phyloP scores from a whole-genome alignment of 139 green algal species.

The Micractinium conductrix region DNA sequence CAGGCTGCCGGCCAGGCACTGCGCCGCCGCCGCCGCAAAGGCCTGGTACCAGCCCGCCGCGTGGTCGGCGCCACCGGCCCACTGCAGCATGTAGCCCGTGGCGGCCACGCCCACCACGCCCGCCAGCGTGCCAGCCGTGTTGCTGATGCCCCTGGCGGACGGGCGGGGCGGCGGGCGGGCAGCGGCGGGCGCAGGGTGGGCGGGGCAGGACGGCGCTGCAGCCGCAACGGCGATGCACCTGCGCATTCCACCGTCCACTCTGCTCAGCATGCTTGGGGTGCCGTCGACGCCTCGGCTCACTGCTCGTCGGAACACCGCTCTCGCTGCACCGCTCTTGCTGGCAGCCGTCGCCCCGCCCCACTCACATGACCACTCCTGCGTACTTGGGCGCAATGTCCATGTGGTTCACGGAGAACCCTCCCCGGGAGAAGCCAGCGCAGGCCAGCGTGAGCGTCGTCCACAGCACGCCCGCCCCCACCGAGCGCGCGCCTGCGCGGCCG shows the following conservation, averaged over 20 bases:
- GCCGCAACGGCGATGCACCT: no score
- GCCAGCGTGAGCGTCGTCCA: constrained; percentile 60
- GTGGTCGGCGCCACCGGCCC: constrained; percentile 51
- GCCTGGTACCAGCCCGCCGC: constrained; percentile 78
- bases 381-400: constrained; percentile 98
- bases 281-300: no score
- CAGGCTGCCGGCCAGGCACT: constrained; percentile 69
- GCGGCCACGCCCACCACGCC: constrained; percentile 92
- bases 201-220: no score
- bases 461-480: constrained; percentile 42
- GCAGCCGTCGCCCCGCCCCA: no score
- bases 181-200: neutral
- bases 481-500: constrained; percentile 25
- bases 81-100: constrained; percentile 89
- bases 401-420: constrained; percentile 97
- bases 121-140: constrained; percentile 84
- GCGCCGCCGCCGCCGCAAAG: constrained; percentile 60
- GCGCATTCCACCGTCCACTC: no score
- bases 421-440: constrained; percentile 74
- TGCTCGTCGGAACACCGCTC: no score
- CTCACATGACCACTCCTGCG: constrained; percentile 94
- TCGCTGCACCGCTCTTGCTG: no score
- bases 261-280: no score
- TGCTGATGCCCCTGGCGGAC: constrained; percentile 59
- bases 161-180: neutral